phyloP scores from a whole-genome alignment of 306 rosid species.

The Abrus precatorius region DNA sequence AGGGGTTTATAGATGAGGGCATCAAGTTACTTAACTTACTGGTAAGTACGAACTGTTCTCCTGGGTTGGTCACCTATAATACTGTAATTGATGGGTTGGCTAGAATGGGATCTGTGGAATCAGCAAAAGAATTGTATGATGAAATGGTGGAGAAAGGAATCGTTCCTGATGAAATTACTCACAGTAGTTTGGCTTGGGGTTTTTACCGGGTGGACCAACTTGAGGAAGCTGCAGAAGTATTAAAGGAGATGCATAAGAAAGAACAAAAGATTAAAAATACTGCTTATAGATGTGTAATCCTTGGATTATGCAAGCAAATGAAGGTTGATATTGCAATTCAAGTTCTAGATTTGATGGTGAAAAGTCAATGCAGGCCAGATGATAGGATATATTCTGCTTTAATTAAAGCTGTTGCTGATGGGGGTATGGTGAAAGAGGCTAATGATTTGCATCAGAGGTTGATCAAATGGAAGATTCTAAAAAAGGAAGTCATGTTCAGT shows the following conservation, averaged over 20 bases:
- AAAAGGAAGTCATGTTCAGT: conserved; percentile 47
- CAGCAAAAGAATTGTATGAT: conserved; percentile 65
- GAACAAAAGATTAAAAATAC: conserved; percentile 52
- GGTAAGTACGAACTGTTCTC: conserved; percentile 66
- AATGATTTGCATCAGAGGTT: conserved; percentile 70
- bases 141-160: conserved; percentile 71
- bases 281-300: conserved; percentile 67
- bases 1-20: conserved; percentile 80
- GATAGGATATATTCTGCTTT: conserved; percentile 61
- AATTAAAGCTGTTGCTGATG: conserved; percentile 68
- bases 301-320: conserved; percentile 68
- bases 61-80: conserved; percentile 79
- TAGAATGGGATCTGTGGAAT: conserved; percentile 65
- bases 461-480: conserved; percentile 67
- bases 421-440: conserved; percentile 83
- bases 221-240: conserved; percentile 68
- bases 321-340: conserved; percentile 77
- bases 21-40: conserved; percentile 62
- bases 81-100: conserved; percentile 76
- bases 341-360: conserved; percentile 79
- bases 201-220: conserved; percentile 60
- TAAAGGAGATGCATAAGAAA: conserved; percentile 61
- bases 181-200: conserved; percentile 71
- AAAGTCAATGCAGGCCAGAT: conserved; percentile 65
- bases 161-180: conserved; percentile 79